phyloP scores from a whole-genome alignment of 2,329 filamentous ascomycete genomes.

The Xylaria sp. region DNA sequence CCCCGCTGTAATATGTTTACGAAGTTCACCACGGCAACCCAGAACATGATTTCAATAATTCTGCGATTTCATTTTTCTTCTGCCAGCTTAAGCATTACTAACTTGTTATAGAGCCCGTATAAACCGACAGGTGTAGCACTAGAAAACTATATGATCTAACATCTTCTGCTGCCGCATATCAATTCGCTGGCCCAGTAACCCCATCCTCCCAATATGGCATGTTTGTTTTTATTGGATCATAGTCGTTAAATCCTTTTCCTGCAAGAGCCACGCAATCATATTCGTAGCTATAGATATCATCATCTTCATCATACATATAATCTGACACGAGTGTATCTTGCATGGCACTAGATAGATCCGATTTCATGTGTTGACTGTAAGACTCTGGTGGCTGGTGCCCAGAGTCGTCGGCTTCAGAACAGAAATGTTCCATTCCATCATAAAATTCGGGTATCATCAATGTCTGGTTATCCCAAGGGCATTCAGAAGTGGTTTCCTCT shows the following conservation, averaged over 20 bases:
- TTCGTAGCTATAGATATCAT: slow-evolving; percentile 14
- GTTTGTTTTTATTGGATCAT: neutral
- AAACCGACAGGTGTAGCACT: too few relatives aligned
- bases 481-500: neutral
- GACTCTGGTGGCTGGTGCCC: neutral
- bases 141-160: neutral
- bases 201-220: neutral
- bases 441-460: neutral
- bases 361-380: neutral
- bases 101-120: too few relatives aligned
- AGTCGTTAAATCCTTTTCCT: neutral
- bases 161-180: neutral
- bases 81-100: too few relatives aligned
- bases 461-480: neutral
- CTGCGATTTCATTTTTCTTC: too few relatives aligned
- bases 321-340: slow-evolving; percentile 17
- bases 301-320: slow-evolving; percentile 19
- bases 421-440: neutral
- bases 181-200: neutral
- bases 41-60: too few relatives aligned
- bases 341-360: neutral
- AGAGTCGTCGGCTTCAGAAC: neutral
- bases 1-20: too few relatives aligned
- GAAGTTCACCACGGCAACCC: too few relatives aligned
- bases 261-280: neutral